These are phyloP conservation scores for Striga asiatica DNA, from an alignment of 257 asterid genomes.

Conservation along the genomic window DNA sequence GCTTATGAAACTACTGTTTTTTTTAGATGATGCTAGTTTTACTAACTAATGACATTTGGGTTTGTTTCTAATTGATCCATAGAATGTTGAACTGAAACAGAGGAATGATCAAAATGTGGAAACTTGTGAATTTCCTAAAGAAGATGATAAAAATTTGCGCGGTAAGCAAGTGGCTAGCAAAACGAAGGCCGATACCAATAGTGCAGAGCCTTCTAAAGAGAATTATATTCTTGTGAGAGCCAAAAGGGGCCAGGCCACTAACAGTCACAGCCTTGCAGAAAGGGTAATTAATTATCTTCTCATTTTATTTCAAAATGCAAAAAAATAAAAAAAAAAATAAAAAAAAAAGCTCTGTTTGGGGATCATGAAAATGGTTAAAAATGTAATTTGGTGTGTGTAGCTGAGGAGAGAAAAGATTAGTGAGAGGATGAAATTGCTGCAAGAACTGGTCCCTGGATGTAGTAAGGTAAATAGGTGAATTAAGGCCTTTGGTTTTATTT, in stretches of 20 bases:
- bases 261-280: constrained; percentile 83
- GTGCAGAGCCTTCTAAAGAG: constrained; percentile 51
- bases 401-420: constrained; percentile 76
- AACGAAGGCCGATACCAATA: too few species aligned
- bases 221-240: constrained; percentile 71
- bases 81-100: constrained; percentile 39
- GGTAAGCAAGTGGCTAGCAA: constrained; percentile 30
- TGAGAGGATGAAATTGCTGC: constrained; percentile 80
- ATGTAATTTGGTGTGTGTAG: constrained; percentile 21
- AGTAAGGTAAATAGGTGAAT: constrained; percentile 34
- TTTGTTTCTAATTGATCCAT: neutral
- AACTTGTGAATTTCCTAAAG: constrained; percentile 30
- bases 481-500: neutral
- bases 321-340: too few species aligned
- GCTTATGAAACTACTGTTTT: neutral
- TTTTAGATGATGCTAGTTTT: neutral
- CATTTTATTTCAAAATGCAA: too few species aligned
- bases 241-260: constrained; percentile 78
- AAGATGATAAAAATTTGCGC: constrained; percentile 31
- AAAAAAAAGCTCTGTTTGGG: neutral
- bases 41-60: neutral
- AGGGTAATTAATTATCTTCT: too few species aligned
- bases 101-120: constrained; percentile 29
- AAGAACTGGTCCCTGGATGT: constrained; percentile 84
- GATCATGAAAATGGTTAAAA: neutral